Base-by-base conservation (phyloP, 225 moss, liverwort and hornwort species). In the Physcomitrellopsis africana region DNA sequence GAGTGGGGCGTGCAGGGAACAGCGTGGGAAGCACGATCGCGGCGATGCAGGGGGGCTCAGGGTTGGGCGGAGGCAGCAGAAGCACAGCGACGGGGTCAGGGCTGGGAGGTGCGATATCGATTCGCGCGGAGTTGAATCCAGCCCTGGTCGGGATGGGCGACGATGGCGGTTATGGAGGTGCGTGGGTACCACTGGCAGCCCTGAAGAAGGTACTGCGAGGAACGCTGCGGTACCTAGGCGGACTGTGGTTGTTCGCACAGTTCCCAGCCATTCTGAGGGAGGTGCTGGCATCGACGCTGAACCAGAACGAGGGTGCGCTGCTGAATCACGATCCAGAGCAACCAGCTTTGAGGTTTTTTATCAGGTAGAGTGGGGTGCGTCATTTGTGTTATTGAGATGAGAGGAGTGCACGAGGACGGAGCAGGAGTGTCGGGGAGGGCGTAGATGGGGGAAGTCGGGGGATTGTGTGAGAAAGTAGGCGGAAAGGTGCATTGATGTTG, bases 161-260 rank as follows among this genome's bases (percentile, higher is more conserved):
- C 76, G 95, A 99, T 81, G 99, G 95, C 63, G 99, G 99, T 41
- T 99, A 92, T 87, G 99, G 99, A 57, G 99, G 99, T 83, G 99
- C 99, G 17, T 99, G 99, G 99, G 99, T 99, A 27, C 99, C 99
- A 27, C 83, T 99, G 74, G 84, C 88, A 75, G 95, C 99, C 71
- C 86, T 99, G 20, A 99, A 95, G 83, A 99, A 99, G 72, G 99
- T 95, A 3, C 83, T 99, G 72, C 95, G 99, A 52, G 87, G 86
- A 67, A 99, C 92, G 26, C 83, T 99, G 16, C 85, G 94, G 51
- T 99, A 99, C 56, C 76, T 99, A 16, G 99, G 99, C 22, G 99
- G 95, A 16, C 84, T 99, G 68, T 99, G 99, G 99, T 81, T 99
- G 60, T 99, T 99, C 69, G 99, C 99, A n/a, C 95, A 99, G 76